phyloP scores from a whole-genome alignment of 768 basidiomycete genomes.

The Mycena epipterygia region DNA sequence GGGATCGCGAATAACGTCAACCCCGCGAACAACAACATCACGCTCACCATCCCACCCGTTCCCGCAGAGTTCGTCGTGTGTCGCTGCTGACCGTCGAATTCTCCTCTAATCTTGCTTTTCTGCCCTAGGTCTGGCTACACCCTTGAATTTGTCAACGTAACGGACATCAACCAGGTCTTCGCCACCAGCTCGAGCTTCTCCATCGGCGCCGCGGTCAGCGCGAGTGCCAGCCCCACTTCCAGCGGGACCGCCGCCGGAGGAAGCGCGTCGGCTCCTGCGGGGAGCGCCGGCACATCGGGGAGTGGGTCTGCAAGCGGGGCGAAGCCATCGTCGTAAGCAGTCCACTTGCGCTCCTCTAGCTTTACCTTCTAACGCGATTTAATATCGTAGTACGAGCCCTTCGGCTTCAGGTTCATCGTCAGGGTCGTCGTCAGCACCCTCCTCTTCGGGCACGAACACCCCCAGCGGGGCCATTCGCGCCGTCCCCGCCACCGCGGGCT shows the following conservation, averaged over 20 bases:
- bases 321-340: too few relatives aligned
- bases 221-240: background rate
- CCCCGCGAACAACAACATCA: constrained; percentile 48
- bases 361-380: too few relatives aligned
- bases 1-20: constrained; percentile 70
- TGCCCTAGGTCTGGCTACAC: too few relatives aligned
- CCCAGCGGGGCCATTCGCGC: too few relatives aligned
- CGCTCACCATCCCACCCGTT: constrained; percentile 61
- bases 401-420: too few relatives aligned
- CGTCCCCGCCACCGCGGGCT: too few relatives aligned
- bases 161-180: constrained; percentile 62
- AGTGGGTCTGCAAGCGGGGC: background rate
- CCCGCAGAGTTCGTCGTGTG: constrained; percentile 62
- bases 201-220: constrained; percentile 44
- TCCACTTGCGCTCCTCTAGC: too few relatives aligned
- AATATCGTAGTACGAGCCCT: too few relatives aligned
- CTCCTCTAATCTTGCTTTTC: too few relatives aligned
- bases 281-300: background rate
- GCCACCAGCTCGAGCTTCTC: constrained; percentile 56
- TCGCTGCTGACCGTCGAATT: too few relatives aligned
- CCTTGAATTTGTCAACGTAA: constrained; percentile 55
- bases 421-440: too few relatives aligned
- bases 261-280: background rate
- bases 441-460: too few relatives aligned
- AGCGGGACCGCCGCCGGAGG: background rate